Percentiles rank a stretch among this genome's conserved stretches.
These are phyloP conservation scores for Gnomoniopsis smithogilvyi DNA, from an alignment of 2,329 filamentous ascomycete genomes.

Conservation along the genomic window DNA sequence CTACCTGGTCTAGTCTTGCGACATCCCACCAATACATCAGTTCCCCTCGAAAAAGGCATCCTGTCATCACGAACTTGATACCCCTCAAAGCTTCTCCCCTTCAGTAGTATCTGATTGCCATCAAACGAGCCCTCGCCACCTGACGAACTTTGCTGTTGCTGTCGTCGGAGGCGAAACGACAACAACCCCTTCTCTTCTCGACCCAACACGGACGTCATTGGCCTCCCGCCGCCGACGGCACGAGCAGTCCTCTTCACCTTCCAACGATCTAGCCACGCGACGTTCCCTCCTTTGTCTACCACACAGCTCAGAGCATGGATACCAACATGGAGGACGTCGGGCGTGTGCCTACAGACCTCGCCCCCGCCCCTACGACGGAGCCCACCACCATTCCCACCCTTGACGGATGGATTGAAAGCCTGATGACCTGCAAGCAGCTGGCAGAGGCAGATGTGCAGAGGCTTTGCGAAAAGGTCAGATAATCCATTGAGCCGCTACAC, in stretches of 20 bases:
- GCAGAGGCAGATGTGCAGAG: constrained; percentile 91
- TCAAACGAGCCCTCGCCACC: background rate
- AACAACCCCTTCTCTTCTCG: constrained; percentile 6
- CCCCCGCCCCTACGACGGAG: constrained; percentile 65
- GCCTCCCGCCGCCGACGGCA: constrained; percentile 18
- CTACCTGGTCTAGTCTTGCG: background rate
- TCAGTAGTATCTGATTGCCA: constrained; percentile 3
- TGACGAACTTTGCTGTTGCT: constrained; percentile 6
- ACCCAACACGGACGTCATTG: constrained; percentile 17
- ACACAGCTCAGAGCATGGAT: constrained; percentile 61
- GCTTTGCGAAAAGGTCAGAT: constrained; percentile 89
- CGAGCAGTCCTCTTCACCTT: constrained; percentile 6
- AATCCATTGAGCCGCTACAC: background rate
- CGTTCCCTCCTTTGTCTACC: background rate
- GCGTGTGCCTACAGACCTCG: constrained; percentile 76
- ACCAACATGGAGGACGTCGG: constrained; percentile 99
- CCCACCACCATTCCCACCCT: constrained; percentile 87
- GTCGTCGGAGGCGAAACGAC: constrained; percentile 13
- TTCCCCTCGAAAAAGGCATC: background rate
- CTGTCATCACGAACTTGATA: constrained; percentile 18
- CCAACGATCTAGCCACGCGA: constrained; percentile 10
- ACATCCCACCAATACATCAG: constrained; percentile 10
- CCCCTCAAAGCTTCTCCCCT: constrained; percentile 11
- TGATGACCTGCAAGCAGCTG: constrained; percentile 99
- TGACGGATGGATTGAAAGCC: constrained; percentile 96